These are phyloP conservation scores for Rhizopogon vulgaris DNA, from an alignment of 768 basidiomycete genomes.

Conservation along the genomic window DNA sequence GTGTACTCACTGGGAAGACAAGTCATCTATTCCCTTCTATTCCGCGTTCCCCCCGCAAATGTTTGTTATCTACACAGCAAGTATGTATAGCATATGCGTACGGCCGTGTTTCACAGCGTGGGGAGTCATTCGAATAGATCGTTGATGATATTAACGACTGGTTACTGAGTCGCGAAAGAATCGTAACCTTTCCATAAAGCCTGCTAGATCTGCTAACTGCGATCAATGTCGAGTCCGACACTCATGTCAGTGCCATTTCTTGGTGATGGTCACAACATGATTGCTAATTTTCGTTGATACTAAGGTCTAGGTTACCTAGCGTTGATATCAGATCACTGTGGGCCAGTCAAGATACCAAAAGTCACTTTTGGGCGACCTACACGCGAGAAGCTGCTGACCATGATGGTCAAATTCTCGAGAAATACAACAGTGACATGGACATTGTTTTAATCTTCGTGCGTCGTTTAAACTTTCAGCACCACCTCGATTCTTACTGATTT, in stretches of 20 bases:
- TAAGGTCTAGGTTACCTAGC: neutral
- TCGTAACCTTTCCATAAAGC: no score
- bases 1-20: no score
- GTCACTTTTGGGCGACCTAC: constrained; percentile 11
- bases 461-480: neutral
- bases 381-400: constrained; percentile 10
- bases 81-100: no score
- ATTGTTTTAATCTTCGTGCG: constrained; percentile 17
- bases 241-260: neutral
- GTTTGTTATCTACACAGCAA: no score
- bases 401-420: constrained; percentile 12
- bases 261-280: neutral
- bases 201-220: no score
- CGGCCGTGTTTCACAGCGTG: no score
- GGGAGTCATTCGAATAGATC: no score
- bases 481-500: neutral
- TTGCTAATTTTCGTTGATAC: neutral
- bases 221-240: neutral
- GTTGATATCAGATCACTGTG: neutral
- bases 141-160: no score
- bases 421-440: constrained; percentile 15
- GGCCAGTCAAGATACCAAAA: neutral
- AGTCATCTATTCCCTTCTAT: no score
- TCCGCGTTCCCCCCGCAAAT: no score
- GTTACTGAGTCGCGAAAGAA: no score